Base-by-base conservation (phyloP, 805 yeast genomes). In the Candida easanensis region DNA sequence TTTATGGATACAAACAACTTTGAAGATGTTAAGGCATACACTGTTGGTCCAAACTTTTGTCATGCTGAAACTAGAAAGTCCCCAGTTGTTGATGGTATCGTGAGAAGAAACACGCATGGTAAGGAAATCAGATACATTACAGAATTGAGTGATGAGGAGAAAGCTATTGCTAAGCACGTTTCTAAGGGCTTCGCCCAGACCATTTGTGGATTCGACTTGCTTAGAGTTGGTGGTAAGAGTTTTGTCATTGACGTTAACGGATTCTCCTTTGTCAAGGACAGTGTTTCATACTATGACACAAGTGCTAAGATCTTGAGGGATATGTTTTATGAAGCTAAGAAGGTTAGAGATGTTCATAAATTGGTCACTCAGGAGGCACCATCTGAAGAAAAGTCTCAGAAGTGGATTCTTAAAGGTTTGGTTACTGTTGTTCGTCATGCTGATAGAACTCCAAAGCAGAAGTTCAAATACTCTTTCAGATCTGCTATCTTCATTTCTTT, bases 51-150 rank as follows among this genome's bases (percentile, higher is more conserved):
- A 3, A 70, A 70, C 16, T 93, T 77, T 59, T 93, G 99, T 62
- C 99, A 93, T 64, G 99, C 99, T 0, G 99, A 93, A 61, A 93
- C 99, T 1, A 77, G 99, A 58, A 93, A 93, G 63, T 88, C 97
- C 0, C 99, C 99, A 1, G 99, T 93, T 3, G 99, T 93, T n/a
- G 99, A 93, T 67, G 99, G 99, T 36, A 87, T 93, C 45, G 99
- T 93, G 20, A 77, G 97, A 58, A 78, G 99, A 63, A 93, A 93
- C 61, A 90, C 98, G 1, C 96, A 90, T 57, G 99, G 99, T 36
- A 93, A 93, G 63, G 99, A 93, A 66, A 83, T 93, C 36, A 76
- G 99, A 50, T 93, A 85, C 58, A 76, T 93, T 27, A 91, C 99
- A 1, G 80, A 84, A 51, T 70, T 93, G 41, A 69, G 86, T 2